phyloP scores from a whole-genome alignment of 2,329 filamentous ascomycete genomes.

The Calonectria fujianensis region DNA sequence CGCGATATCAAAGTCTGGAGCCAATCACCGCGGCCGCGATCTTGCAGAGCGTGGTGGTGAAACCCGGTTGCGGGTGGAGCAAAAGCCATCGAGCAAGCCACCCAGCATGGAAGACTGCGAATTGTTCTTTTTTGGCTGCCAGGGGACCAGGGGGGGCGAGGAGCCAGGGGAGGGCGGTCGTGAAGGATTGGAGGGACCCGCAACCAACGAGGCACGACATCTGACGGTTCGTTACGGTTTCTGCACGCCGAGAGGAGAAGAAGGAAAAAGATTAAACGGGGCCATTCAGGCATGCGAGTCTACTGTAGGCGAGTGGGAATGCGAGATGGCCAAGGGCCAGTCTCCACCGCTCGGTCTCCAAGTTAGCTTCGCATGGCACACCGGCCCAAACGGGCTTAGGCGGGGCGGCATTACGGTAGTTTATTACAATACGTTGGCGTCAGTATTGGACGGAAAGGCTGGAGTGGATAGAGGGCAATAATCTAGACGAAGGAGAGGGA shows the following conservation, averaged over 20 bases:
- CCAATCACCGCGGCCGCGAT: conserved; percentile 13
- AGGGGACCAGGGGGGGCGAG: neutral
- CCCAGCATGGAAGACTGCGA: conserved; percentile 24
- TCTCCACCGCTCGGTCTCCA: conserved; percentile 7
- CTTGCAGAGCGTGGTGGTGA: conserved; percentile 9
- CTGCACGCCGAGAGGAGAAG: neutral
- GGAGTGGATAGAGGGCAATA: conserved; percentile 8
- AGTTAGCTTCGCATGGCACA: conserved; percentile 13
- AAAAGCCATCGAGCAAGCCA: conserved; percentile 10
- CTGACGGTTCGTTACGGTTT: conserved; percentile 25
- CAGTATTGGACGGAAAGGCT: conserved; percentile 20
- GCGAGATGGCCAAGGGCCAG: neutral
- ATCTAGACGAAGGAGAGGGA: neutral
- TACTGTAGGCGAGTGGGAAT: conserved; percentile 20
- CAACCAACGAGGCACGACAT: conserved; percentile 15
- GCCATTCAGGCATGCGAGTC: neutral
- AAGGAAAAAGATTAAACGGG: neutral
- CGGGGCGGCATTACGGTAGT: conserved; percentile 22
- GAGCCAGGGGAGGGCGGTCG: too few species aligned
- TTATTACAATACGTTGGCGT: conserved; percentile 18
- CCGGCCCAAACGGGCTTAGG: conserved; percentile 18
- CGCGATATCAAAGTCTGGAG: conserved; percentile 20
- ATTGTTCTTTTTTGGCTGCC: conserved; percentile 20
- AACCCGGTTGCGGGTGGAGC: conserved; percentile 8
- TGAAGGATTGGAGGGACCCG: neutral